phyloP scores from a whole-genome alignment of 192 early-diverging fungal species.

The Phycomyces blakesleeanus region DNA sequence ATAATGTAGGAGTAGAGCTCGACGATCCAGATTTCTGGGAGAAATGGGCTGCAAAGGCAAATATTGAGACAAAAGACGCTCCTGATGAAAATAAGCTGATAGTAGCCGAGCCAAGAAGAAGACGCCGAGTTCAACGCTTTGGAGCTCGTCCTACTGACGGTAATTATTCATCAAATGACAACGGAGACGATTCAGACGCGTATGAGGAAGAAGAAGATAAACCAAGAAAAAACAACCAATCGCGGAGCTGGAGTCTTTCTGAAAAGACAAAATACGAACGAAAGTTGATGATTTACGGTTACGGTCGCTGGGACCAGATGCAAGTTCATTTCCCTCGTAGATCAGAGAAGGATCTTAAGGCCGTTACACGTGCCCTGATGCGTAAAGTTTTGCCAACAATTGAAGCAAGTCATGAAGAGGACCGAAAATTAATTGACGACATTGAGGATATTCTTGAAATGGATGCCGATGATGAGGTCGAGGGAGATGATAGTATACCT shows the following conservation, averaged over 20 bases:
- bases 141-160: slow-evolving; percentile 39
- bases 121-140: slow-evolving; percentile 57
- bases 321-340: slow-evolving; percentile 52
- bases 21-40: slow-evolving; percentile 91
- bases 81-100: slow-evolving; percentile 61
- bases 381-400: slow-evolving; percentile 48
- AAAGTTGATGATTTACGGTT: slow-evolving; percentile 62
- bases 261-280: slow-evolving; percentile 55
- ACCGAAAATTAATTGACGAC: slow-evolving; percentile 60
- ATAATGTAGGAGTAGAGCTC: slow-evolving; percentile 58
- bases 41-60: slow-evolving; percentile 75
- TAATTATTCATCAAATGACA: slow-evolving; percentile 39
- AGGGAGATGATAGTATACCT: slow-evolving; percentile 52
- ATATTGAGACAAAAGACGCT: slow-evolving; percentile 58
- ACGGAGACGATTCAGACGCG: slow-evolving; percentile 47
- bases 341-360: slow-evolving; percentile 55
- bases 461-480: slow-evolving; percentile 39
- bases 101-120: slow-evolving; percentile 60
- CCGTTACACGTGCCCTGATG: slow-evolving; percentile 50
- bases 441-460: slow-evolving; percentile 48
- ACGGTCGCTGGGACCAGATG: slow-evolving; percentile 63
- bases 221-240: slow-evolving; percentile 31
- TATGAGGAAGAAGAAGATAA: slow-evolving; percentile 41
- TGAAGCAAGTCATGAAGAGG: slow-evolving; percentile 46
- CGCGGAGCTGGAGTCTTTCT: slow-evolving; percentile 43